phyloP scores from a whole-genome alignment of 2,329 filamentous ascomycete species.

The Akanthomyces dipterigenus region DNA sequence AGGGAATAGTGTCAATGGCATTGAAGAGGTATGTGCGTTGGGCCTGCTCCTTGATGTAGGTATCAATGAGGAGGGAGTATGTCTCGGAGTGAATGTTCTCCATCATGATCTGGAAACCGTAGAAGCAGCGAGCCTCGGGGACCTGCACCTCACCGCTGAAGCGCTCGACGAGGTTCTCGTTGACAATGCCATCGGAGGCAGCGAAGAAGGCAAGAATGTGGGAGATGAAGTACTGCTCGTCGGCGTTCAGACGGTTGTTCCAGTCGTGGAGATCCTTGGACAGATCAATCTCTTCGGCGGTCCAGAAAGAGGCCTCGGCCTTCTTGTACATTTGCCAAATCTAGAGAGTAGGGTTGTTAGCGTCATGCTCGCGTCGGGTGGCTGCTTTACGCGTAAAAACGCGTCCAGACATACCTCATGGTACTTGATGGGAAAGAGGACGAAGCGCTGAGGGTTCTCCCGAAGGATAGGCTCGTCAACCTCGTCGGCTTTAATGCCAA shows the following conservation, averaged over 20 bases:
- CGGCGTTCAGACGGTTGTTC: slow-evolving; percentile 95
- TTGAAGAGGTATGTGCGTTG: slow-evolving; percentile 96
- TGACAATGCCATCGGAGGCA: slow-evolving; percentile 97
- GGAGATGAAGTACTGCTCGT: slow-evolving; percentile 97
- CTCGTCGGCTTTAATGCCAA: slow-evolving; percentile 60
- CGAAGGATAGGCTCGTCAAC: slow-evolving; percentile 83
- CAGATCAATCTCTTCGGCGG: slow-evolving; percentile 96
- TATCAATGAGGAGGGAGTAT: slow-evolving; percentile 97
- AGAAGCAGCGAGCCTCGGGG: slow-evolving; percentile 98
- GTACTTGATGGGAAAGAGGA: slow-evolving; percentile 98
- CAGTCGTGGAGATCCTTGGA: slow-evolving; percentile 99
- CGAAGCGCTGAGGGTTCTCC: slow-evolving; percentile 94
- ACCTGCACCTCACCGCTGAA: slow-evolving; percentile 97
- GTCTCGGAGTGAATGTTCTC: slow-evolving; percentile 99
- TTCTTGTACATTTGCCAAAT: slow-evolving; percentile 99
- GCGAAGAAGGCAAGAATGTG: slow-evolving; percentile 99
- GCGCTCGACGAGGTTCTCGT: slow-evolving; percentile 97
- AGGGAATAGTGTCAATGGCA: slow-evolving; percentile 97
- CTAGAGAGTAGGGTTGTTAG: slow-evolving; percentile 45
- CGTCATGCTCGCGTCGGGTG: slow-evolving; percentile 19
- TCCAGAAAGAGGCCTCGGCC: slow-evolving; percentile 99
- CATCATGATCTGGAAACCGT: slow-evolving; percentile 99
- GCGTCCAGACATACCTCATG: slow-evolving; percentile 73
- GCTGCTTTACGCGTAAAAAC: slow-evolving; percentile 63
- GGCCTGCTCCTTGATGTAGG: slow-evolving; percentile 96